phyloP scores from a whole-genome alignment of 78 protist genomes.

The Pigoraptor vietnamica region DNA sequence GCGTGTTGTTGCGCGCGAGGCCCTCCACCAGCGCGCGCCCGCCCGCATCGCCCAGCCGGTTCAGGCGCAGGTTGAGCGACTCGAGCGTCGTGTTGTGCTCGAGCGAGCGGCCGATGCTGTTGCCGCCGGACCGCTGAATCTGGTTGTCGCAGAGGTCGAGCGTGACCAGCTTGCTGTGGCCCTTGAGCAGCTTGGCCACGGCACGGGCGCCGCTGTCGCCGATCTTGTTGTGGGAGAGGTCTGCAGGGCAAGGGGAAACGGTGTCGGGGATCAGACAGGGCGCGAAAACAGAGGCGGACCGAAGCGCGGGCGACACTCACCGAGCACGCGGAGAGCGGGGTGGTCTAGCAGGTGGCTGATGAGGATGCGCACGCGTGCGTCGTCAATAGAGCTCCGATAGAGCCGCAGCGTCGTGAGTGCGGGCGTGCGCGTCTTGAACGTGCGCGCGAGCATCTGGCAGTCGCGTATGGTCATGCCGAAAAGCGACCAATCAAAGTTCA shows the following conservation, averaged over 20 bases:
- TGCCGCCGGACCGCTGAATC: not conserved
- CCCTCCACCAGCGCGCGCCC: not conserved
- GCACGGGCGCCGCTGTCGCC: not conserved
- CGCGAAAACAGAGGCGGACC: not conserved
- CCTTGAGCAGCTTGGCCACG: not conserved
- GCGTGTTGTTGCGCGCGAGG: not conserved
- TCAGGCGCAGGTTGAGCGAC: not conserved
- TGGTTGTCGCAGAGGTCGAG: not conserved
- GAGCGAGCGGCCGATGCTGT: not conserved
- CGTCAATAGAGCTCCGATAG: not conserved
- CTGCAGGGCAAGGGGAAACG: not conserved
- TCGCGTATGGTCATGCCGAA: not conserved
- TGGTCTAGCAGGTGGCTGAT: not conserved
- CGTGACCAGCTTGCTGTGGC: not conserved
- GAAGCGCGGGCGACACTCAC: not conserved
- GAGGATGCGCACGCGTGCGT: not conserved
- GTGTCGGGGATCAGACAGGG: not conserved
- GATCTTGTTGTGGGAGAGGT: not conserved
- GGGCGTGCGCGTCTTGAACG: not conserved
- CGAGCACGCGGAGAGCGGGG: not conserved
- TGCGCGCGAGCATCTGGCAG: not conserved
- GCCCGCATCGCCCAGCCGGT: conserved; percentile 7
- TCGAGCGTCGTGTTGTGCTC: not conserved
- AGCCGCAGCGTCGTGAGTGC: not conserved
- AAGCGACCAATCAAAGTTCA: conserved; percentile 2